Percentiles rank a stretch among this genome's conserved stretches.
Conservation (phyloP, 2,329 filamentous ascomycete species). For the Arthrobotrys megalospora region DNA sequence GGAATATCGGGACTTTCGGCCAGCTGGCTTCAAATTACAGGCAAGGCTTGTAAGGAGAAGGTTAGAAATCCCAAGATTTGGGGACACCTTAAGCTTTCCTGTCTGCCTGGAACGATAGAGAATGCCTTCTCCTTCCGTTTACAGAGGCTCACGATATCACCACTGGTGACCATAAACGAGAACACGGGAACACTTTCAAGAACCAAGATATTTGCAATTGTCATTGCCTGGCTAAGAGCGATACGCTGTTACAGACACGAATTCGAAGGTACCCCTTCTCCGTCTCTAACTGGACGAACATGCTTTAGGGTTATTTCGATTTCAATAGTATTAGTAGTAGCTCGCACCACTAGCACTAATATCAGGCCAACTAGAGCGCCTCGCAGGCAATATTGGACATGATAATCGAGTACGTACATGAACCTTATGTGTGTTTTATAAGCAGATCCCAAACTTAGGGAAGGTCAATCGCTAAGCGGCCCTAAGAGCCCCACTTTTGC, state of each 20-base stretch:
- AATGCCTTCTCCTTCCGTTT: conserved; percentile 61
- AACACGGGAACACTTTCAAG: conserved; percentile 51
- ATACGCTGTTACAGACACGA: conserved; percentile 7
- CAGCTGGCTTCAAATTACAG: conserved; percentile 51
- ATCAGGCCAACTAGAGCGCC: conserved; percentile 33
- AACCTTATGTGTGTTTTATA: conserved; percentile 54
- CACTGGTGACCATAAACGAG: conserved; percentile 54
- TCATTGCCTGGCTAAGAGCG: conserved; percentile 25
- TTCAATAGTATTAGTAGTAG: background rate
- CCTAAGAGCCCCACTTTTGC: conserved; percentile 49
- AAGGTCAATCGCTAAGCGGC: conserved; percentile 60
- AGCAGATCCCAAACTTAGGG: conserved; percentile 47
- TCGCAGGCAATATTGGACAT: conserved; percentile 13
- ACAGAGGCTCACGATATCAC: conserved; percentile 58
- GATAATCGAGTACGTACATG: conserved; percentile 13
- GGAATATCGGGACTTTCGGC: conserved; percentile 56
- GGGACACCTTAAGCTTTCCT: conserved; percentile 59
- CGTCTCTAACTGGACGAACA: conserved; percentile 28
- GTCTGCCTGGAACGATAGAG: conserved; percentile 60
- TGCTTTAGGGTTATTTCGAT: background rate
- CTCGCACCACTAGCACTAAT: background rate
- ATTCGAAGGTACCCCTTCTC: conserved; percentile 23
- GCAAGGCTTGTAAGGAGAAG: conserved; percentile 50
- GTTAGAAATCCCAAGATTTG: conserved; percentile 57
- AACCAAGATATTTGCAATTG: conserved; percentile 43